Evolutionary conservation across 2,329 filamentous ascomycete genomes (phyloP).

Genomic region (Stagonosporopsis rhizophila): DNA sequence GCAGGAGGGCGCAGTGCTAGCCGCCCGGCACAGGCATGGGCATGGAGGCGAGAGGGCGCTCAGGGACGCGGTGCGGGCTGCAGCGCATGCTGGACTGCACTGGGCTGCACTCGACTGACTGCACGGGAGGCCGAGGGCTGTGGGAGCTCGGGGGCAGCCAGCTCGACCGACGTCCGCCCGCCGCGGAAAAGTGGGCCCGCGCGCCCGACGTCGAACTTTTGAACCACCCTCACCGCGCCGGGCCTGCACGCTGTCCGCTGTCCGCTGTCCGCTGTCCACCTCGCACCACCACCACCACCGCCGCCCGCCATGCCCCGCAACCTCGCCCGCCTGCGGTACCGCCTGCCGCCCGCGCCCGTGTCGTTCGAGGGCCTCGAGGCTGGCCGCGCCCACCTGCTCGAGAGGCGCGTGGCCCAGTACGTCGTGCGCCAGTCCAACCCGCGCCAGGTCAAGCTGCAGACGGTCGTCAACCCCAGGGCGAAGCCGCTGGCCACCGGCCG

Average conservation of each 20-base stretch:
- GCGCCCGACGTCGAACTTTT: background rate
- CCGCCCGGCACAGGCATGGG: too few relatives aligned
- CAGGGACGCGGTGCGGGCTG: too few relatives aligned
- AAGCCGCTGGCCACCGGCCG: slow-evolving; percentile 29
- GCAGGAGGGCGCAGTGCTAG: too few relatives aligned
- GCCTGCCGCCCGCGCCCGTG: slow-evolving; percentile 27
- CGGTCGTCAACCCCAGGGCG: slow-evolving; percentile 35
- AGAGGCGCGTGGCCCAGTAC: slow-evolving; percentile 27
- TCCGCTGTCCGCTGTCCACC: too few relatives aligned
- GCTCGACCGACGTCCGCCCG: background rate
- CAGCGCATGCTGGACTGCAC: too few relatives aligned
- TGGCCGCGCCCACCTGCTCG: slow-evolving; percentile 18
- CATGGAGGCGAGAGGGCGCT: too few relatives aligned
- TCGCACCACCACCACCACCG: background rate
- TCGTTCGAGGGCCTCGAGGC: slow-evolving; percentile 21
- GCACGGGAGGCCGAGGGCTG: too few relatives aligned
- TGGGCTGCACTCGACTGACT: too few relatives aligned
- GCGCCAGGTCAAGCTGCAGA: slow-evolving; percentile 30
- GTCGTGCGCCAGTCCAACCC: slow-evolving; percentile 38
- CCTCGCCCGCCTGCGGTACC: slow-evolving; percentile 37
- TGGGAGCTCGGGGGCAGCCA: too few relatives aligned
- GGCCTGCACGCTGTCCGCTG: too few relatives aligned
- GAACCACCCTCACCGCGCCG: too few relatives aligned
- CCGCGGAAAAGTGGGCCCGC: background rate
- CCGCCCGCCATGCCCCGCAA: slow-evolving; percentile 40